Evolutionary conservation across 805 yeast species (phyloP).

Genomic region (Gaillardinia entomophila): DNA sequence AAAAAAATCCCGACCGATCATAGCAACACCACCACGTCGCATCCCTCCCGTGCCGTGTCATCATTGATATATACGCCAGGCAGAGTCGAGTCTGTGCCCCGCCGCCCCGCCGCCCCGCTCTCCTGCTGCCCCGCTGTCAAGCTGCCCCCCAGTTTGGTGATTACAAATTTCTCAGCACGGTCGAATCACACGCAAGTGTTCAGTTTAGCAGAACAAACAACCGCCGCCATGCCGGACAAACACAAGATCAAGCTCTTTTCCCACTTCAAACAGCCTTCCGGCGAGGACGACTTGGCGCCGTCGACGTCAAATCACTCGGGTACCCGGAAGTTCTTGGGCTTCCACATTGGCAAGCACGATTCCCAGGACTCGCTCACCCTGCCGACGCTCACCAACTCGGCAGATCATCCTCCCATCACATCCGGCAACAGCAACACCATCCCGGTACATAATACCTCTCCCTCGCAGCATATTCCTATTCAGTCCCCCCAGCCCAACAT

Average conservation of each 20-base stretch:
- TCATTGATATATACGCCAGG: too few relatives aligned
- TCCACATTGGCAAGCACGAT: slow-evolving; percentile 37
- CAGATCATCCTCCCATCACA: slow-evolving; percentile 17
- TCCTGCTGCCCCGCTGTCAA: too few relatives aligned
- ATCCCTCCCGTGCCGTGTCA: too few relatives aligned
- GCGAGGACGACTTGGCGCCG: slow-evolving; percentile 20
- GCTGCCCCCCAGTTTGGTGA: too few relatives aligned
- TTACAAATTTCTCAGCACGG: too few relatives aligned
- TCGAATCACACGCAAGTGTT: too few relatives aligned
- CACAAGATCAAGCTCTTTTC: slow-evolving; percentile 37
- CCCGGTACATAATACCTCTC: slow-evolving; percentile 1
- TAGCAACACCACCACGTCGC: too few relatives aligned
- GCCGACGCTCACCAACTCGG: slow-evolving; percentile 29
- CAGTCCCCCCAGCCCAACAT: not conserved
- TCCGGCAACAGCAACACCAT: slow-evolving; percentile 4
- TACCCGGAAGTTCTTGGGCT: slow-evolving; percentile 24
- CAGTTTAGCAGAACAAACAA: too few relatives aligned
- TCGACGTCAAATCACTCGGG: slow-evolving; percentile 26
- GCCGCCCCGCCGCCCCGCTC: too few relatives aligned
- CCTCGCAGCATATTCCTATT: not conserved
- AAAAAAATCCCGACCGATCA: too few relatives aligned
- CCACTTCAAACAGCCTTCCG: slow-evolving; percentile 28
- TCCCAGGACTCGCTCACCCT: slow-evolving; percentile 29
- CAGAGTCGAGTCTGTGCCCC: too few relatives aligned
- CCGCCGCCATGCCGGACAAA: slow-evolving; percentile 35